Percentiles rank a stretch among this genome's conserved stretches.
phyloP scores from a whole-genome alignment of 768 basidiomycete species.

The Phylloporus scabripes region DNA sequence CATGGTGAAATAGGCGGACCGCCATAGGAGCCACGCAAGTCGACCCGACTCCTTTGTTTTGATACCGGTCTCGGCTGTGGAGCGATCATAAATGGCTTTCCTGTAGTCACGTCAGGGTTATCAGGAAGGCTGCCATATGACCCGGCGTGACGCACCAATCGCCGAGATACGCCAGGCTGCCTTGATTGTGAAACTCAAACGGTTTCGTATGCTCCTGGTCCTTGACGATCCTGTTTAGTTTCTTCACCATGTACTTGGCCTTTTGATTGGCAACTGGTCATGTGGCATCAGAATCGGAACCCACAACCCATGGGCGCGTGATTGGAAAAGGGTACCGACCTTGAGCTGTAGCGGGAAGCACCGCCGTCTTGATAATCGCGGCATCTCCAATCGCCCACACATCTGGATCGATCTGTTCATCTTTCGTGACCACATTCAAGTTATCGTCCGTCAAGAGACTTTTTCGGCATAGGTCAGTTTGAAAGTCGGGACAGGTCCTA shows the following conservation, averaged over 20 bases:
- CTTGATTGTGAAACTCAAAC: constrained; percentile 68
- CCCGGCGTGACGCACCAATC: constrained; percentile 46
- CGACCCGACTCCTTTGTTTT: constrained; percentile 60
- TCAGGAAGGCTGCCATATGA: constrained; percentile 2
- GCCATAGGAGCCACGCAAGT: constrained; percentile 74
- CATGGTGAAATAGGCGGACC: constrained; percentile 77
- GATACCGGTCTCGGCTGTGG: constrained; percentile 43
- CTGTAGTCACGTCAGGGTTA: constrained; percentile 30
- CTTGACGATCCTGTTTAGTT: constrained; percentile 59
- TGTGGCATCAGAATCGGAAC: constrained; percentile 4
- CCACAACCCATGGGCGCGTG: constrained; percentile 17
- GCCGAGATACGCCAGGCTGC: constrained; percentile 77
- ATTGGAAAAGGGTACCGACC: constrained; percentile 34
- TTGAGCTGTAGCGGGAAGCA: constrained; percentile 83
- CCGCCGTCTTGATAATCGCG: constrained; percentile 48
- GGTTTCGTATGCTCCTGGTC: constrained; percentile 42
- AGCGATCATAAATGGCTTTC: constrained; percentile 75
- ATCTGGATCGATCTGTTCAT: constrained; percentile 53
- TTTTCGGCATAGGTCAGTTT: constrained; percentile 4
- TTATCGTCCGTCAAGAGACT: constrained; percentile 50
- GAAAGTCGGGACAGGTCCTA: constrained; percentile 18
- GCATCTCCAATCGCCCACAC: constrained; percentile 85
- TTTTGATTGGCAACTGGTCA: constrained; percentile 69
- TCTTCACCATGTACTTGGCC: constrained; percentile 59
- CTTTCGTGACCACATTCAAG: constrained; percentile 54